Evolutionary conservation across 108 stramenopile species (phyloP).

Genomic region (Craspedostauros australis): DNA sequence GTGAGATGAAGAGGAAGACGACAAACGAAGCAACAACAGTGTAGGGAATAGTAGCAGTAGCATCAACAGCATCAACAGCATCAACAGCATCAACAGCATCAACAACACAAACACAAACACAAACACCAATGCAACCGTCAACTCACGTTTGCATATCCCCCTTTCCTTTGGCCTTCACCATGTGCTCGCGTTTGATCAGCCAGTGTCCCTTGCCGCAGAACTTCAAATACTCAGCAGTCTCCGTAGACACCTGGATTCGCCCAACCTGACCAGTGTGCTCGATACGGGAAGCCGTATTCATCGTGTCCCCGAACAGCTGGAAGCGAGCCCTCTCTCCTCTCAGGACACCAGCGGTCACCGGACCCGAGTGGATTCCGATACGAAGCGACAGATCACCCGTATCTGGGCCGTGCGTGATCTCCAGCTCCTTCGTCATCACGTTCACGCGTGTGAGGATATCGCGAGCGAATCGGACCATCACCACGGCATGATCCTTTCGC

Average conservation of each 20-base stretch:
- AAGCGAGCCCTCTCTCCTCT: conserved; percentile 44
- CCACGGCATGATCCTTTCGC: conserved; percentile 41
- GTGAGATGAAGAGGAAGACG: too few relatives aligned
- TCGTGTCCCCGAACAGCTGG: conserved; percentile 52
- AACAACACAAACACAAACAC: too few relatives aligned
- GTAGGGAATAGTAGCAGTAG: too few relatives aligned
- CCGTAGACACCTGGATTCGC: conserved; percentile 33
- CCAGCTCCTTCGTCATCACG: conserved; percentile 10
- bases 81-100: too few relatives aligned
- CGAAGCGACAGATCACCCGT: conserved; percentile 33
- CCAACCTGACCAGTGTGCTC: conserved; percentile 32
- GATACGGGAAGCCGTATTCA: conserved; percentile 51
- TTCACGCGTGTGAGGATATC: conserved; percentile 26
- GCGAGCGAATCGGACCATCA: conserved; percentile 38
- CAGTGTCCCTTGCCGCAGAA: conserved; percentile 26
- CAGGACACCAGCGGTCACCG: conserved; percentile 51
- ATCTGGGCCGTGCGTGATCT: conserved; percentile 21
- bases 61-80: too few relatives aligned
- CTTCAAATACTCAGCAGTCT: conserved; percentile 38
- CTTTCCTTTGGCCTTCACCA: conserved; percentile 51
- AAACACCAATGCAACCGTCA: too few relatives aligned
- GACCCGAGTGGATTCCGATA: conserved; percentile 42
- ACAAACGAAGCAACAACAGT: too few relatives aligned
- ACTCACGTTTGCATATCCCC: conserved; percentile 56
- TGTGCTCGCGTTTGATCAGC: conserved; percentile 22